Conservation (phyloP, 2,329 filamentous ascomycete genomes). For the Tolypocladium sp. region DNA sequence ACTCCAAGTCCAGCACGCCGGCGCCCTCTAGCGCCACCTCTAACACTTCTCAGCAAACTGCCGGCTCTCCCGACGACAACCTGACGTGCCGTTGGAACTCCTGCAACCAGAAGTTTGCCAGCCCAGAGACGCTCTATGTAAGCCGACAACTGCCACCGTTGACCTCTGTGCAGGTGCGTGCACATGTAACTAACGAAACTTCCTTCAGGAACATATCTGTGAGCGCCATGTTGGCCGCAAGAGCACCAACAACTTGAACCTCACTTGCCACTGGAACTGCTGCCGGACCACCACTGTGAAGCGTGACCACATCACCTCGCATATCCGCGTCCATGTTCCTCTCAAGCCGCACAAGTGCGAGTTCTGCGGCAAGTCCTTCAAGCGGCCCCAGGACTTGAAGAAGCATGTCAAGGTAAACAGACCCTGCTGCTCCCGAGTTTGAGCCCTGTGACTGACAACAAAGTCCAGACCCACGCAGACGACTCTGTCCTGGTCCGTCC, state of each 20-base stretch:
- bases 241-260: constrained; percentile 95
- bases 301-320: constrained; percentile 97
- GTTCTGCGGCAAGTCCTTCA: constrained; percentile 98
- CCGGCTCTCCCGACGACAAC: constrained; percentile 35
- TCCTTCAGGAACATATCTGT: constrained; percentile 81
- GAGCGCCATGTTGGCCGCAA: constrained; percentile 98
- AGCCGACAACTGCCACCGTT: constrained; percentile 15
- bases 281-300: constrained; percentile 97
- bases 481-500: constrained; percentile 66
- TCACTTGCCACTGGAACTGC: constrained; percentile 95
- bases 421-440: background rate
- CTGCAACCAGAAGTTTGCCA: constrained; percentile 49
- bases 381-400: constrained; percentile 96
- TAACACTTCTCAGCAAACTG: constrained; percentile 32
- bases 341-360: constrained; percentile 99
- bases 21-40: constrained; percentile 40
- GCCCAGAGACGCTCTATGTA: constrained; percentile 52
- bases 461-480: constrained; percentile 71
- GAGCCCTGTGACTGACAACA: background rate
- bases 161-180: too few species aligned
- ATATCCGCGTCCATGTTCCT: constrained; percentile 97
- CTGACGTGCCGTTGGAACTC: constrained; percentile 52
- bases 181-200: background rate
- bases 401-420: constrained; percentile 83
- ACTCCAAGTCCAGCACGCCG: constrained; percentile 44